Conservation (phyloP, 106 monocot genomes). For the Apostasia ramifera region DNA sequence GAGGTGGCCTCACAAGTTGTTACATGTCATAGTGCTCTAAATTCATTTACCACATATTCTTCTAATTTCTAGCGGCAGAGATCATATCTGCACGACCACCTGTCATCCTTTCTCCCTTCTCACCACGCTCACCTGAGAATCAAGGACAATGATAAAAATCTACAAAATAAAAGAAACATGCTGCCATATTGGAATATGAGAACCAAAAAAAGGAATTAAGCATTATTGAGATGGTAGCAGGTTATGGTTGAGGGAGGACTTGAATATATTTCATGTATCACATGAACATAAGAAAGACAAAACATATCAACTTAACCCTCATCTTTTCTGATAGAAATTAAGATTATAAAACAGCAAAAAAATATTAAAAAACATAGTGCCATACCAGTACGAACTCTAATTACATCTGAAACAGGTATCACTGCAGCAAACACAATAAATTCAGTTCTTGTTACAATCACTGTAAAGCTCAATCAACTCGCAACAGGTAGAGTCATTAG, state of each 20-base stretch:
- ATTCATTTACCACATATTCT: too few species aligned
- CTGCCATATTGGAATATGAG: not conserved
- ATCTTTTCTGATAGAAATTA: too few species aligned
- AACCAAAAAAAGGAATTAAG: not conserved
- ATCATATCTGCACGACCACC: conserved; percentile 64
- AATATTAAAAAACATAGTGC: not conserved
- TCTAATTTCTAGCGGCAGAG: conserved; percentile 12
- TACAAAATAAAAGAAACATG: not conserved
- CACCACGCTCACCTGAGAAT: conserved; percentile 58
- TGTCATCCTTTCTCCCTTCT: conserved; percentile 60
- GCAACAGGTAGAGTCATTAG: too few species aligned
- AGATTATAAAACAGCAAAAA: too few species aligned
- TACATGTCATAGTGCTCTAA: too few species aligned
- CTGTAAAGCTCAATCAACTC: too few species aligned
- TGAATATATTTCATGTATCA: too few species aligned
- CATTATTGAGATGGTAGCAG: not conserved
- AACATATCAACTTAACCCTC: too few species aligned
- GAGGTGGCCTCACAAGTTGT: too few species aligned
- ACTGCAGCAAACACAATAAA: conserved; percentile 31
- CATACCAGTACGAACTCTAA: conserved; percentile 77
- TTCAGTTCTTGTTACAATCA: too few species aligned
- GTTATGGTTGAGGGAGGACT: not conserved
- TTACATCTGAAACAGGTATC: conserved; percentile 64
- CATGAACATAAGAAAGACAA: too few species aligned
- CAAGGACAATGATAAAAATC: not conserved